These are phyloP conservation scores for Tilletia setariae DNA, from an alignment of 1,284 basidiomycete genomes.

Conservation along the genomic window DNA sequence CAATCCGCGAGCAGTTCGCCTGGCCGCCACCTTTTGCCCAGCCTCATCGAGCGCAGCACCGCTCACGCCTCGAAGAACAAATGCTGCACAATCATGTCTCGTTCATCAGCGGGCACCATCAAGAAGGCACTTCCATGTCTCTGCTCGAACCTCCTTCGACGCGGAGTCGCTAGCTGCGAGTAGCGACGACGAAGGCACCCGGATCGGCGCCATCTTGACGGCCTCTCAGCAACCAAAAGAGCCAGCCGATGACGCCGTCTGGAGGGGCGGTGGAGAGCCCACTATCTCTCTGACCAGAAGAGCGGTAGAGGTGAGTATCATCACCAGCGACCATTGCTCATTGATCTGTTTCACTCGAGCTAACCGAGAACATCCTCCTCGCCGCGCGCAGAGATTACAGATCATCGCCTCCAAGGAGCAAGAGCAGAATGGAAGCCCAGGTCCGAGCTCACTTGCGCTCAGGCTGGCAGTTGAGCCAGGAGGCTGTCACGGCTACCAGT, in stretches of 20 bases:
- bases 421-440: neutral
- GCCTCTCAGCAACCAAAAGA: neutral
- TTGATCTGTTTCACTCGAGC: neutral
- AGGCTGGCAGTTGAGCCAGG: constrained; percentile 79
- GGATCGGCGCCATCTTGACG: neutral
- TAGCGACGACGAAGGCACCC: neutral
- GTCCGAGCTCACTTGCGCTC: constrained; percentile 61
- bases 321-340: neutral
- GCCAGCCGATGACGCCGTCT: neutral
- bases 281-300: neutral
- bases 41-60: too few relatives aligned
- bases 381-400: neutral
- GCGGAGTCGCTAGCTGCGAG: neutral
- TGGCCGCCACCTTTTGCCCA: too few relatives aligned
- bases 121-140: neutral
- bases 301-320: neutral
- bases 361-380: neutral
- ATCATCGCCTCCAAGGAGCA: neutral
- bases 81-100: too few relatives aligned
- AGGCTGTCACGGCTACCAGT: constrained; percentile 89
- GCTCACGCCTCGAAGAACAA: too few relatives aligned
- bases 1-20: too few relatives aligned
- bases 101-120: too few relatives aligned
- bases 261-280: neutral
- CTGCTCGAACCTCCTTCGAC: neutral